These are phyloP conservation scores for Cryptococcus sp. DNA, from an alignment of 1,284 basidiomycete genomes.

Conservation along the genomic window DNA sequence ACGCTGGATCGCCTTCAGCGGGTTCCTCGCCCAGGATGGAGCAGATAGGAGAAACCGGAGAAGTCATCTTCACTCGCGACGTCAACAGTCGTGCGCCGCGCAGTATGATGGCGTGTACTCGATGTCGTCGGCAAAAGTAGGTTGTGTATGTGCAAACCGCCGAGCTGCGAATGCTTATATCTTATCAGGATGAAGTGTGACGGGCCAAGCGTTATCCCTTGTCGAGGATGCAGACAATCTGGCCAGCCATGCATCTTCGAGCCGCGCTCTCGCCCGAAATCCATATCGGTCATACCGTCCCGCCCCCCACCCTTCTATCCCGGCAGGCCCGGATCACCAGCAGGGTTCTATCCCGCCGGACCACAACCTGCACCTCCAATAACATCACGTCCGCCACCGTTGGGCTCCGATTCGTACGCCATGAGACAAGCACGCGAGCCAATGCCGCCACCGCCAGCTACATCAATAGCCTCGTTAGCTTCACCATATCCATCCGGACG, in stretches of 20 bases:
- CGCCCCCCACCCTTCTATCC: constrained; percentile 41
- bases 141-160: constrained; percentile 4
- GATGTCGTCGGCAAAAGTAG: constrained; percentile 45
- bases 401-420: constrained; percentile 29
- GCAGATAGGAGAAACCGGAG: constrained; percentile 12
- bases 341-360: constrained; percentile 38
- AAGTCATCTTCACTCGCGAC: constrained; percentile 37
- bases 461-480: constrained; percentile 23
- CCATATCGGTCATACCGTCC: constrained; percentile 35
- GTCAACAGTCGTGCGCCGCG: constrained; percentile 43
- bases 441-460: constrained; percentile 39
- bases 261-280: constrained; percentile 47
- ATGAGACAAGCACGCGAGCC: constrained; percentile 39
- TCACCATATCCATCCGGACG: constrained; percentile 15
- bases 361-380: constrained; percentile 41
- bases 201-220: constrained; percentile 45
- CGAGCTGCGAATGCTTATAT: neutral
- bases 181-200: constrained; percentile 50
- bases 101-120: constrained; percentile 51
- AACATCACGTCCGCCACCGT: constrained; percentile 32
- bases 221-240: constrained; percentile 48
- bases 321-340: constrained; percentile 33
- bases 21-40: constrained; percentile 22
- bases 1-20: constrained; percentile 22
- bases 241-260: constrained; percentile 49